phyloP scores from a whole-genome alignment of 257 asterid species.

The Gynochthodes officinalis region DNA sequence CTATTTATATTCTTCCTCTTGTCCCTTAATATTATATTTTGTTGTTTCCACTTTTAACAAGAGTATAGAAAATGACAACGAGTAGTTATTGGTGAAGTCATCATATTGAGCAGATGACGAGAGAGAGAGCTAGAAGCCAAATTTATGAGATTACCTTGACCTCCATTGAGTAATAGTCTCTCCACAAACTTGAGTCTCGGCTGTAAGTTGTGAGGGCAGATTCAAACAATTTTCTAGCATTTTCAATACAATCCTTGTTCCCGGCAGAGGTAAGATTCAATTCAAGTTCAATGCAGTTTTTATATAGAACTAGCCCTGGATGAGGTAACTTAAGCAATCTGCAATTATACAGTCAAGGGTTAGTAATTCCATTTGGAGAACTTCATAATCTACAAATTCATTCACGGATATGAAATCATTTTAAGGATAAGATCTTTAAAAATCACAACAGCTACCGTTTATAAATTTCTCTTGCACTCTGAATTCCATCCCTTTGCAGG shows the following conservation, averaged over 20 bases:
- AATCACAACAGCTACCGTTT: conserved; percentile 51
- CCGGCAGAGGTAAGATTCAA: conserved; percentile 61
- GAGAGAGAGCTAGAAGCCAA: background rate
- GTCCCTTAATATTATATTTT: background rate
- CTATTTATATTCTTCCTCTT: background rate
- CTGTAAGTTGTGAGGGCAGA: conserved; percentile 74
- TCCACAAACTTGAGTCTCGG: conserved; percentile 78
- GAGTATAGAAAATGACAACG: background rate
- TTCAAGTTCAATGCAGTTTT: conserved; percentile 73
- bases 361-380: conserved; percentile 1
- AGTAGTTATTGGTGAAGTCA: too few species aligned
- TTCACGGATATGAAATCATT: background rate
- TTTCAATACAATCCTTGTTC: conserved; percentile 47
- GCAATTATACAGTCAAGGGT: conserved; percentile 18
- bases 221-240: conserved; percentile 70
- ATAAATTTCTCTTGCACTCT: conserved; percentile 64
- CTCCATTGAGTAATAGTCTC: conserved; percentile 74
- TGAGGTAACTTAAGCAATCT: conserved; percentile 84
- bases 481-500: conserved; percentile 72
- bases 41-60: background rate
- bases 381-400: conserved; percentile 6
- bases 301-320: conserved; percentile 69
- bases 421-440: background rate
- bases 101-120: too few species aligned
- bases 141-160: conserved; percentile 48